Evolutionary conservation across 164 flowering plant species (phyloP), one percentile per base, ranked within the genome.

Genomic region (Stephania yunnanensis): DNA sequence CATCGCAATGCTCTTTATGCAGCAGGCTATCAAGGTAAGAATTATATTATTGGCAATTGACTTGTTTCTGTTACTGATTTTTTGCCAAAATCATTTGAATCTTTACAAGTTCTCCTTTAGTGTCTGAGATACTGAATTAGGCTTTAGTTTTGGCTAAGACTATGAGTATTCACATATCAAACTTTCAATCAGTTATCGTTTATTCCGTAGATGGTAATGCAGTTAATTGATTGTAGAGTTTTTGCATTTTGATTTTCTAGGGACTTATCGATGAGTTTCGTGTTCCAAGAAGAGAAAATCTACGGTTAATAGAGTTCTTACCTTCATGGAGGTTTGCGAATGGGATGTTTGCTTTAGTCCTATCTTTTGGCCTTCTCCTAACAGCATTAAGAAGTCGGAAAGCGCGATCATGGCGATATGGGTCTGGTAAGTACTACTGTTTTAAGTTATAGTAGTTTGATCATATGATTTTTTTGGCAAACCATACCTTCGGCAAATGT

Each of bases 401-500:
- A 84, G 99, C 98, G 69, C 86, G 99, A 72, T 93, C 98, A 70
- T 95, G 99, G 99, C 89, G 97, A 8, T 96, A 96, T 81, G 98
- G 99, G 7, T 66, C 92, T 58, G 99, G 99, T 90, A 73, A 83
- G 85, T 73, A 61, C 53, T 36, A 72, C 20, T 11, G 48, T 4
- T 58, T 45, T 22, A 36, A 53, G 46, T 19, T 4, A 69, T 17
- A 10, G 15, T 72, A 48, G 0, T 11, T 17, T 58, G n/a, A 20
- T 58, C n/a, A 58, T 6, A 25, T 58, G 22, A n/a, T 36, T 58
- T 20, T 15, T 20, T 58, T 19, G 5, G 6, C 20, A 68, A 68
- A 68, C 36, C 77, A 75, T 15, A 46, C 2, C 36, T 11, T 29
- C 42, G 42, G 72, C 42, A 31, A 73, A 22, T n/a, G 65, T 31